Evolutionary conservation across 805 yeast genomes (phyloP), one percentile per base, ranked within the genome.

Genomic region (Starmerella asiatica): DNA sequence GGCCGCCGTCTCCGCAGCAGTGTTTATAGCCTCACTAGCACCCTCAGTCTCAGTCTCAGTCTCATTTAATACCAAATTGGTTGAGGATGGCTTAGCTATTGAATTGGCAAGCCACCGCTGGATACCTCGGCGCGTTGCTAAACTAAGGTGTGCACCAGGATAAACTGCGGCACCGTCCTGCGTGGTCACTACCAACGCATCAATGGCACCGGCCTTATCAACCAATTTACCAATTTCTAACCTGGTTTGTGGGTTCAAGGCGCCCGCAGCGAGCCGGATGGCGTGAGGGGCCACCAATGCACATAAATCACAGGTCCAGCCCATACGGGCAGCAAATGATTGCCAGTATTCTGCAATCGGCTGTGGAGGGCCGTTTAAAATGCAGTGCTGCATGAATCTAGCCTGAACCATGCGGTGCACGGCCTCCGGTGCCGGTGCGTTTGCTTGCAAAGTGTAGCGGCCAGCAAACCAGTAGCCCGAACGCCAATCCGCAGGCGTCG

Each of bases 201-300:
- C 54, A 3, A n/a, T 24, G 2, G 75, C 66, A 11, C 71, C 63
- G 16, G 77, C 51, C 1, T 76, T 69, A 54, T 73, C 75, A 58
- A 82, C 67, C 48, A 84, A 65, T 54, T 71, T 76, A 51, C 73
- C 81, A 51, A 60, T 78, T 47, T 80, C 93, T 48, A 63, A 72
- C 61, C 79, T 79, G 39, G 79, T 68, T 50, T 75, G 75, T n/a
- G 84, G 85, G 42, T 73, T 69, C 64, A 85, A 79, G 39, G 82
- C 52, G 15, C 55, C 55, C 3, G 55, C 45, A 5, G 48, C 52
- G 6, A 49, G 32, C 17, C 49, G 35, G 15, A 49, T 20, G n/a
- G 45, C 34, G 17, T 34, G 21, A 7, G 47, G 47, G 1, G 41
- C 42, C 18, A 43, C 34, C 9, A 34, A 19, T 17, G 41, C 19